A percentile compares a stretch with the other conserved stretches of the same genome.
These are phyloP conservation scores for Fomitopsis serialis DNA, from an alignment of 768 basidiomycete genomes.

Conservation along the genomic window DNA sequence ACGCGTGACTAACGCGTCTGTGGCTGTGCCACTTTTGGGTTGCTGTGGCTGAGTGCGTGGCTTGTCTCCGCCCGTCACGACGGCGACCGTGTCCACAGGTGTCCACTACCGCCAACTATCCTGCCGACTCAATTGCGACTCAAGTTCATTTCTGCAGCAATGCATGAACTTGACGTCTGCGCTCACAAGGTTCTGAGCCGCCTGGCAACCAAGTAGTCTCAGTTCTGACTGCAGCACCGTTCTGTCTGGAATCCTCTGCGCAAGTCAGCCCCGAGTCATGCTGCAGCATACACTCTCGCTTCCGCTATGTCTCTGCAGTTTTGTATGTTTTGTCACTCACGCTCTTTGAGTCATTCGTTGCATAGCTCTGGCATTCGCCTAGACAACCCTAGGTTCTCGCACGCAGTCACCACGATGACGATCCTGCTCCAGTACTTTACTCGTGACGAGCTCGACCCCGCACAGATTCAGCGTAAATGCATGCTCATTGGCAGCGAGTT, in stretches of 20 bases:
- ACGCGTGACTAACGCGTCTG: slow-evolving; percentile 20
- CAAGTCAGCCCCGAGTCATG: neutral
- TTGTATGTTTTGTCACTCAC: too few relatives aligned
- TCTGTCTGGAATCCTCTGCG: neutral
- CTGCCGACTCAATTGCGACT: too few relatives aligned
- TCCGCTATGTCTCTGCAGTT: too few relatives aligned
- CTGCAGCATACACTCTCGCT: too few relatives aligned
- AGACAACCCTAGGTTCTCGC: neutral
- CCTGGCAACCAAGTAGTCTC: too few relatives aligned
- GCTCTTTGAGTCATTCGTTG: too few relatives aligned
- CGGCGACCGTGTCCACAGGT: neutral
- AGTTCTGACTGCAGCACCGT: too few relatives aligned
- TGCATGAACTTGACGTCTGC: too few relatives aligned
- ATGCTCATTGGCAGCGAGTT: neutral
- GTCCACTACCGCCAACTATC: too few relatives aligned
- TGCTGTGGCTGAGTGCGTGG: neutral
- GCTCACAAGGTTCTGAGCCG: too few relatives aligned
- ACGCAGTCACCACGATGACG: neutral
- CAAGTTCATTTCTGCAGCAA: too few relatives aligned
- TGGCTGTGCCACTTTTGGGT: slow-evolving; percentile 7
- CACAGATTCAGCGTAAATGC: neutral
- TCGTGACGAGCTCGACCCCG: neutral
- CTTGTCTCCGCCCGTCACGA: neutral
- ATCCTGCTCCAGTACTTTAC: neutral
- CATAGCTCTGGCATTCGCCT: neutral